These are phyloP conservation scores for Microcyclosporella mali DNA, from an alignment of 2,329 filamentous ascomycete genomes.

Conservation along the genomic window DNA sequence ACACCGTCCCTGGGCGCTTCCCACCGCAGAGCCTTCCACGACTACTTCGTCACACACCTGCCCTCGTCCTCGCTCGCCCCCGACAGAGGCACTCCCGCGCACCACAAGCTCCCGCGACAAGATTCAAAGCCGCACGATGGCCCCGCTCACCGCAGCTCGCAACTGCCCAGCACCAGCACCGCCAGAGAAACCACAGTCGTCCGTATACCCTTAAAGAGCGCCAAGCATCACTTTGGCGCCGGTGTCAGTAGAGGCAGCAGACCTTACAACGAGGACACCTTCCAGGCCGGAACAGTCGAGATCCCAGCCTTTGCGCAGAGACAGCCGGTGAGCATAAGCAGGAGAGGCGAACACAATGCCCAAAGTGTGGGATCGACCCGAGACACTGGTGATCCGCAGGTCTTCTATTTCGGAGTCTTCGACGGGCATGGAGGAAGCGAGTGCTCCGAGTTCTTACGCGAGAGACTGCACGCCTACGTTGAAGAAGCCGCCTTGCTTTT, in stretches of 20 bases:
- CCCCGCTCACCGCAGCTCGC: conserved; percentile 16
- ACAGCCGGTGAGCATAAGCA: conserved; percentile 59
- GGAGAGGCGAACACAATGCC: conserved; percentile 26
- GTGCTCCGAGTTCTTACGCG: conserved; percentile 78
- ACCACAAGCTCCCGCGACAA: conserved; percentile 80
- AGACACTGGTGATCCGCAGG: conserved; percentile 80
- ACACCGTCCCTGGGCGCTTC: conserved; percentile 4
- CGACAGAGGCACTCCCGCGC: conserved; percentile 52
- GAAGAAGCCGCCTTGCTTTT: conserved; percentile 74
- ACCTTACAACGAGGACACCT: conserved; percentile 86
- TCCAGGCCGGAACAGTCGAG: conserved; percentile 89
- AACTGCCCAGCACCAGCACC: conserved; percentile 29
- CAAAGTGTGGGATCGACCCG: conserved; percentile 56
- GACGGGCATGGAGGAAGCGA: conserved; percentile 90
- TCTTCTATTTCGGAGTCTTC: conserved; percentile 96
- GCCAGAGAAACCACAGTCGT: conserved; percentile 82
- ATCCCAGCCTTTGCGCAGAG: conserved; percentile 87
- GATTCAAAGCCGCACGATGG: conserved; percentile 71
- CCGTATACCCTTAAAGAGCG: conserved; percentile 83
- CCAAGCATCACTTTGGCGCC: conserved; percentile 92
- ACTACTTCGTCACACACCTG: conserved; percentile 95
- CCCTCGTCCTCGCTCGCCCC: conserved; percentile 90
- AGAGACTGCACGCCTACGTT: conserved; percentile 81
- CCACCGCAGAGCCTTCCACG: conserved; percentile 60
- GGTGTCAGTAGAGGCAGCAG: conserved; percentile 73